Evolutionary conservation across 768 basidiomycete species (phyloP).

Genomic region (Suillus luteus): DNA sequence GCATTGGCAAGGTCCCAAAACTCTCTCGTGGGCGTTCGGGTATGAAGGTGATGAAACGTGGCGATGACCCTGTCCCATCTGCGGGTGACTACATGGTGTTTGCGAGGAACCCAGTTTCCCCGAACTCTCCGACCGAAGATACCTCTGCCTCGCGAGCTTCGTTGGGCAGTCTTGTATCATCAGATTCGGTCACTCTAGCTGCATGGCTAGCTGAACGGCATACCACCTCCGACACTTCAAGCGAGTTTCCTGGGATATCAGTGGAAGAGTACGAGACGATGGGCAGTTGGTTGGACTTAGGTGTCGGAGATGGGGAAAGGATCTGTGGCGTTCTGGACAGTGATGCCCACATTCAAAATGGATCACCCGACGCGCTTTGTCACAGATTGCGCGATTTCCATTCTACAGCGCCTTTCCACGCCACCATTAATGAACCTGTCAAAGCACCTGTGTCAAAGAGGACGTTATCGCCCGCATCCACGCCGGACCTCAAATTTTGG

Average conservation of each 20-base stretch:
- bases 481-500: conserved; percentile 20
- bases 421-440: conserved; percentile 17
- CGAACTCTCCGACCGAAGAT: conserved; percentile 14
- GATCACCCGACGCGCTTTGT: conserved; percentile 33
- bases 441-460: conserved; percentile 11
- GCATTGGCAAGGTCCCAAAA: conserved; percentile 19
- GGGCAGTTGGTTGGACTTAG: conserved; percentile 48
- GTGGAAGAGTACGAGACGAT: conserved; percentile 49
- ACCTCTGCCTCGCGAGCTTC: conserved; percentile 25
- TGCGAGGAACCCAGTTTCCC: conserved; percentile 10
- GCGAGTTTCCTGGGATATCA: conserved; percentile 36
- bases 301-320: conserved; percentile 26
- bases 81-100: conserved; percentile 13
- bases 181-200: conserved; percentile 35
- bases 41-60: not conserved
- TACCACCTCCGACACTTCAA: conserved; percentile 29
- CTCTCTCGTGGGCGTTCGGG: conserved; percentile 1
- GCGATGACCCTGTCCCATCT: not conserved
- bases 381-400: conserved; percentile 21
- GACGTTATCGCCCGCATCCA: conserved; percentile 15
- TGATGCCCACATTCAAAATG: conserved; percentile 34
- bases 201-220: conserved; percentile 45
- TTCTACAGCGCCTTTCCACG: conserved; percentile 29
- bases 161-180: conserved; percentile 32
- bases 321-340: conserved; percentile 32